Evolutionary conservation across 306 rosid species (phyloP).

Genomic region (Fagus crenata): DNA sequence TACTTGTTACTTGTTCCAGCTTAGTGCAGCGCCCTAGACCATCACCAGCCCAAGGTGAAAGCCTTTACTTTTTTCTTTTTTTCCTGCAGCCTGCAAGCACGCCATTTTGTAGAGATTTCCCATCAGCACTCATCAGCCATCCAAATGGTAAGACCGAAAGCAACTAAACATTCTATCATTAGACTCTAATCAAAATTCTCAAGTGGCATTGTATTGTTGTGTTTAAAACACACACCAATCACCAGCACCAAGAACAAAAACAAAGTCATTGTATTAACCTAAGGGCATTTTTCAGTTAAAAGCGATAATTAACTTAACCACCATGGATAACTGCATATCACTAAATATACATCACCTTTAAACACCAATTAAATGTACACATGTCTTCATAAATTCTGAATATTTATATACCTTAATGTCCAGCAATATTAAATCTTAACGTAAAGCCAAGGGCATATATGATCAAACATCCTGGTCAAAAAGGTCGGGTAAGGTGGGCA

Average conservation of each 20-base stretch:
- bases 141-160: background rate
- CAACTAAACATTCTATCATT: background rate
- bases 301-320: too few species aligned
- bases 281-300: too few species aligned
- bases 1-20: too few species aligned
- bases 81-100: background rate
- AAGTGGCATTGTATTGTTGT: background rate
- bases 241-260: background rate
- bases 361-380: too few species aligned
- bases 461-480: constrained; percentile 7
- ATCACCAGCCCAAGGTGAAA: background rate
- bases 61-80: background rate
- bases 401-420: too few species aligned
- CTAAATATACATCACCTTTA: too few species aligned
- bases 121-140: background rate
- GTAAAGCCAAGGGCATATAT: background rate
- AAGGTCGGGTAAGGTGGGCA: constrained; percentile 24
- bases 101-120: background rate
- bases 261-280: background rate
- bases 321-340: too few species aligned
- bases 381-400: too few species aligned
- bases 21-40: background rate
- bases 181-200: background rate
- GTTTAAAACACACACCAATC: background rate
- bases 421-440: background rate